Evolutionary conservation across 208 protist genomes (phyloP).

Genomic region (Tritrichomonas foetus): DNA sequence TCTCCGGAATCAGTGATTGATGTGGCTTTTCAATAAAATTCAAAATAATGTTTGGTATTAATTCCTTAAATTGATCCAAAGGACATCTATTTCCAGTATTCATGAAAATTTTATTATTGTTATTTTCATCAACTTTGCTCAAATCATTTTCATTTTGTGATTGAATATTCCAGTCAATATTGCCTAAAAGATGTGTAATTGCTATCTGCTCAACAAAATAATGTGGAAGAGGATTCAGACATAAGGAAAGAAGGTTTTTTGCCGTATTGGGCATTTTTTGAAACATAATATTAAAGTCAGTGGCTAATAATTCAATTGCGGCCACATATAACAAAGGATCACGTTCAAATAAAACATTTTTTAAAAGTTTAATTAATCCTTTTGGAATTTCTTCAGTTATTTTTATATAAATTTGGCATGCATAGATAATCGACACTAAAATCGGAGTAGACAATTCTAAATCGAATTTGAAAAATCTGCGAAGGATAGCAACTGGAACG

Average conservation of each 20-base stretch:
- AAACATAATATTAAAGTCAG: background rate
- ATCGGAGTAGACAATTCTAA: background rate
- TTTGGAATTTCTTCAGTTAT: background rate
- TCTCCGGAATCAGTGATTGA: background rate
- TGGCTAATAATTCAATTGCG: background rate
- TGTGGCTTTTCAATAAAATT: background rate
- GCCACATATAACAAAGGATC: background rate
- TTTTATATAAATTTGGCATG: background rate
- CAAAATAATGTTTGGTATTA: background rate
- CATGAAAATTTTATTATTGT: background rate
- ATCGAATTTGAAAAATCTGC: background rate
- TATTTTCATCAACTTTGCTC: background rate
- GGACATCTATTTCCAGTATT: background rate
- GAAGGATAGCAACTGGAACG: background rate
- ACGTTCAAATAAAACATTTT: background rate
- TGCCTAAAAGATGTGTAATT: background rate
- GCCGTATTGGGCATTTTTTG: background rate
- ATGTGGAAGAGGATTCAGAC: background rate
- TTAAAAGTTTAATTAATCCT: background rate
- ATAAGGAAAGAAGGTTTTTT: background rate
- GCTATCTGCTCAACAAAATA: constrained; percentile 21
- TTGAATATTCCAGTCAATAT: background rate
- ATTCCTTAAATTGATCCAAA: background rate
- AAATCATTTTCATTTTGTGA: no score
- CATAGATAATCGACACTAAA: background rate